Evolutionary conservation across 805 yeast genomes (phyloP).

Genomic region (Metschnikowia lachancei): DNA sequence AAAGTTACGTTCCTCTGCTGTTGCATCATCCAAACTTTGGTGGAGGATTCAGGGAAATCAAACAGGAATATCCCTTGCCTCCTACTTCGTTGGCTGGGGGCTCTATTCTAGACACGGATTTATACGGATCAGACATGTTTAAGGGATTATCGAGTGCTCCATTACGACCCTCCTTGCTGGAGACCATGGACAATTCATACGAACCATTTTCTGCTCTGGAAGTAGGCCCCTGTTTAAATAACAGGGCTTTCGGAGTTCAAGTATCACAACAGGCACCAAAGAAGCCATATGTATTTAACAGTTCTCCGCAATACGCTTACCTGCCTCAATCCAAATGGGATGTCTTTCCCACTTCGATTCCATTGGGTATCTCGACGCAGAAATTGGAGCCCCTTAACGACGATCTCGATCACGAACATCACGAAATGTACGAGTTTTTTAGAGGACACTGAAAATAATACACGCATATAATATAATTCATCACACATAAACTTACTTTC

Average conservation of each 20-base stretch:
- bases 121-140: slow-evolving; percentile 1
- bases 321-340: slow-evolving; percentile 8
- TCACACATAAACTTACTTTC: neutral
- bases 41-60: neutral
- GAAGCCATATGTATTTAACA: slow-evolving; percentile 1
- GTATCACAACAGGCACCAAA: slow-evolving; percentile 6
- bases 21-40: slow-evolving; percentile 6
- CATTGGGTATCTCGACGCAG: neutral
- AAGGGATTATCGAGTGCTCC: neutral
- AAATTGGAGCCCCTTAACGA: slow-evolving; percentile 2
- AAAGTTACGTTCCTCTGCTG: slow-evolving; percentile 6
- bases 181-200: neutral
- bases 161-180: neutral
- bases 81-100: neutral
- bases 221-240: slow-evolving; percentile 1
- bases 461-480: neutral
- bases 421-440: slow-evolving; percentile 6
- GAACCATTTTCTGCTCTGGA: slow-evolving; percentile 7
- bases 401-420: slow-evolving; percentile 6
- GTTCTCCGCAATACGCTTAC: neutral
- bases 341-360: neutral
- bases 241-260: slow-evolving; percentile 9
- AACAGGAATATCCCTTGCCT: neutral
- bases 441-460: neutral
- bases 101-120: neutral